Conservation (phyloP, 495 filamentous ascomycete genomes). For the Hyaloscypha finlandica region DNA sequence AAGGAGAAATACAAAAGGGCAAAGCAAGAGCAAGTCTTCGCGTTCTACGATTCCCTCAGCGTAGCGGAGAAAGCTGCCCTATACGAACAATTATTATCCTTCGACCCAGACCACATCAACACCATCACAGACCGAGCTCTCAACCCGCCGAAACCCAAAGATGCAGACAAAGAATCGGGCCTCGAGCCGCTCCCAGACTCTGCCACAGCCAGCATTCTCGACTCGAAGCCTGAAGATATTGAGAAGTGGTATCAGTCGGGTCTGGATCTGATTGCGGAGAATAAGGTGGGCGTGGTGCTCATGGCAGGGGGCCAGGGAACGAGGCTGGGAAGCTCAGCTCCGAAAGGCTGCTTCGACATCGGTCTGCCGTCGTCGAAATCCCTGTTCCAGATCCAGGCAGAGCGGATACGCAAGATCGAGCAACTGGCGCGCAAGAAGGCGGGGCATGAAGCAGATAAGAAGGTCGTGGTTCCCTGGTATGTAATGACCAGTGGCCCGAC, state of each 20-base stretch:
- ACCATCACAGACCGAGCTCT: slow-evolving; percentile 79
- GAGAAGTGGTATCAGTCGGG: slow-evolving; percentile 85
- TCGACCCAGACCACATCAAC: slow-evolving; percentile 84
- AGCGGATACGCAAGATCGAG: slow-evolving; percentile 90
- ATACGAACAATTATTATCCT: slow-evolving; percentile 75
- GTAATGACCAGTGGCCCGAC: slow-evolving; percentile 99
- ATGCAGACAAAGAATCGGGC: slow-evolving; percentile 51
- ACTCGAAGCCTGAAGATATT: slow-evolving; percentile 79
- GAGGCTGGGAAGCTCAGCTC: slow-evolving; percentile 87
- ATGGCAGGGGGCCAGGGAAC: slow-evolving; percentile 98
- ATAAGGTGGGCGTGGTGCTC: slow-evolving; percentile 92
- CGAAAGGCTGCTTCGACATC: slow-evolving; percentile 97
- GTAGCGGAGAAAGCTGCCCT: slow-evolving; percentile 72
- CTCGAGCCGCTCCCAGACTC: slow-evolving; percentile 91
- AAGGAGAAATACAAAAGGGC: slow-evolving; percentile 76
- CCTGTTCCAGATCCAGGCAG: slow-evolving; percentile 95
- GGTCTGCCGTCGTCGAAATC: slow-evolving; percentile 89
- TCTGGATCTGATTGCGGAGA: slow-evolving; percentile 79
- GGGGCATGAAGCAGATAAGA: slow-evolving; percentile 50
- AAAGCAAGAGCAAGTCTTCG: slow-evolving; percentile 86
- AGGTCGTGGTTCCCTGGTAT: slow-evolving; percentile 90
- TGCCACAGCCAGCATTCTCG: slow-evolving; percentile 87
- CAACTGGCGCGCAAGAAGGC: slow-evolving; percentile 72
- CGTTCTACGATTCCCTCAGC: slow-evolving; percentile 81
- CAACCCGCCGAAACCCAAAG: slow-evolving; percentile 67